Evolutionary conservation across 371 early-diverging fungal genomes (phyloP).

Genomic region (Rhizopus stolonifer): DNA sequence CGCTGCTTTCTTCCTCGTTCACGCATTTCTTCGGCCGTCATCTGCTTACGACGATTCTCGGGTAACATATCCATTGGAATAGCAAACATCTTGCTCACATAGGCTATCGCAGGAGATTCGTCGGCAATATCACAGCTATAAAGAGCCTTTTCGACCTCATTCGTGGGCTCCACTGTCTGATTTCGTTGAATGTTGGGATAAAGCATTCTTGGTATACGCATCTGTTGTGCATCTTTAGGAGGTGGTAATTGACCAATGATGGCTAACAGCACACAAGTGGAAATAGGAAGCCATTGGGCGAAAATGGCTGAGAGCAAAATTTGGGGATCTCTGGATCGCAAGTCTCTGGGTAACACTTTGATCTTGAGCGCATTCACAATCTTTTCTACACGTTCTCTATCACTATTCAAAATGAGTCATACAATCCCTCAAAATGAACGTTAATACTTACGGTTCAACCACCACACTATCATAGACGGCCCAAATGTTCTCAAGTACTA

Average conservation of each 20-base stretch:
- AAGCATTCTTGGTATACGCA: constrained; percentile 79
- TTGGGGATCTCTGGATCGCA: constrained; percentile 83
- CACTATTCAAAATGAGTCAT: constrained; percentile 33
- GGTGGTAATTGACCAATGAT: constrained; percentile 90
- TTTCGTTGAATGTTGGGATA: constrained; percentile 52
- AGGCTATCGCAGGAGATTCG: constrained; percentile 73
- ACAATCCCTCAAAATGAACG: too few relatives aligned
- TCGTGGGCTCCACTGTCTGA: constrained; percentile 48
- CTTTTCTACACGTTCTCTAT: constrained; percentile 88
- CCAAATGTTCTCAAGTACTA: constrained; percentile 95
- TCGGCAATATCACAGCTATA: constrained; percentile 55
- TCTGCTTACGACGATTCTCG: constrained; percentile 63
- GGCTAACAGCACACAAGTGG: constrained; percentile 72
- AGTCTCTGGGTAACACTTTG: constrained; percentile 87
- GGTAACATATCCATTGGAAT: constrained; percentile 77
- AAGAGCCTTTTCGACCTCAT: constrained; percentile 62
- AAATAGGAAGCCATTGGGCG: constrained; percentile 81
- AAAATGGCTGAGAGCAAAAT: constrained; percentile 77
- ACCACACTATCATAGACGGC: constrained; percentile 88
- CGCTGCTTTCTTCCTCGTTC: constrained; percentile 66
- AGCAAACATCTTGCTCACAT: constrained; percentile 92
- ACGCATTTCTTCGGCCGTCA: constrained; percentile 92
- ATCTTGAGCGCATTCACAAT: constrained; percentile 84
- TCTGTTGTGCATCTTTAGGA: constrained; percentile 79
- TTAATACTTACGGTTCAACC: constrained; percentile 57